Conservation (phyloP, 2,329 filamentous ascomycete species). For the Aspergillus ibericus region DNA sequence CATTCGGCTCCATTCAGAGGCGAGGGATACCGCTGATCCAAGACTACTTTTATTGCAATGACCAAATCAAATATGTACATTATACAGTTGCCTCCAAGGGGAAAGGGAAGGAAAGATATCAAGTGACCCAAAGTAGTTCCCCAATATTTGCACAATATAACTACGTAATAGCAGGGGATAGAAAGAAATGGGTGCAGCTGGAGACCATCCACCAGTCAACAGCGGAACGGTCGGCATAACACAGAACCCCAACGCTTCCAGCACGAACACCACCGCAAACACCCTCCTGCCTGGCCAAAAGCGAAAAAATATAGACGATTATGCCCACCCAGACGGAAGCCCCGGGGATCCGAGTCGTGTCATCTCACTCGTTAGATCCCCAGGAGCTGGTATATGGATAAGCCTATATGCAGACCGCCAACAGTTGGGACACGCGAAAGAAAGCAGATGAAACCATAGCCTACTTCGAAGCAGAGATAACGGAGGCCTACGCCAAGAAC, state of each 20-base stretch:
- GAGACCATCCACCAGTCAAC: constrained; percentile 1
- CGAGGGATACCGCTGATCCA: constrained; percentile 2
- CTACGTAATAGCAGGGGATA: neutral
- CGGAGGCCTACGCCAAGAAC: constrained; percentile 5
- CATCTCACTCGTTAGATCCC: neutral
- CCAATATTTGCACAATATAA: constrained; percentile 7
- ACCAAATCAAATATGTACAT: constrained; percentile 23
- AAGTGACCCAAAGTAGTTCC: constrained; percentile 2
- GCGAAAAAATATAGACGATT: neutral
- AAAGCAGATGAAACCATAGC: neutral
- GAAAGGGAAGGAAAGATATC: constrained; percentile 1
- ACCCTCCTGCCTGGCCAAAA: constrained; percentile 1
- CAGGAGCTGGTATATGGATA: neutral
- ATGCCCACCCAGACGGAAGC: neutral
- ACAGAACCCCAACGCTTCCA: constrained; percentile 1
- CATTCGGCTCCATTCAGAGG: neutral
- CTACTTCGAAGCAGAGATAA: constrained; percentile 7
- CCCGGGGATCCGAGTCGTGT: neutral
- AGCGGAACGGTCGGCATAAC: neutral
- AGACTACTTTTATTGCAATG: constrained; percentile 21
- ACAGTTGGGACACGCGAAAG: neutral
- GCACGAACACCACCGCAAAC: constrained; percentile 5
- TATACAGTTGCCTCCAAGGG: constrained; percentile 18
- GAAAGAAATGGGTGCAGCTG: neutral
- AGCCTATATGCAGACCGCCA: neutral